A percentile compares a stretch with the other conserved stretches of the same genome.
Conservation (phyloP, 352 stramenopile genomes). For the Bremia lactucae region DNA sequence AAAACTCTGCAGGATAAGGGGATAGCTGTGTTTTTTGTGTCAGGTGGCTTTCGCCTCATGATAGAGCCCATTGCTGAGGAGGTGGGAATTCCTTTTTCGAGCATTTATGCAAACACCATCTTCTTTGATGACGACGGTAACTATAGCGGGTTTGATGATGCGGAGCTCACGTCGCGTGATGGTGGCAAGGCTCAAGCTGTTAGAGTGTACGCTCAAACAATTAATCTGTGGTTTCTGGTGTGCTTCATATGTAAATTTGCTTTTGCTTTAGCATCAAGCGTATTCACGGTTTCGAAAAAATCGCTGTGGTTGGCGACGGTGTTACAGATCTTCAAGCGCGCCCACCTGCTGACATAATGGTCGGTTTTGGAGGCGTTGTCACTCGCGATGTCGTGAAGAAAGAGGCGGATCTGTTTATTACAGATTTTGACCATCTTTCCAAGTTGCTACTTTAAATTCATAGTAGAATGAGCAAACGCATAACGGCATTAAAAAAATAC, state of each 20-base stretch:
- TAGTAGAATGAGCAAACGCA: neutral
- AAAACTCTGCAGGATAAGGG: slow-evolving; percentile 79
- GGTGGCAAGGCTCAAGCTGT: slow-evolving; percentile 74
- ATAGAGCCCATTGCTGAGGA: slow-evolving; percentile 93
- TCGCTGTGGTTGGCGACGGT: slow-evolving; percentile 98
- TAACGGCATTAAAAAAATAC: no score
- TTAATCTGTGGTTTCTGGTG: neutral
- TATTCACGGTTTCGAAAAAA: slow-evolving; percentile 85
- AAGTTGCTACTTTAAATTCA: slow-evolving; percentile 29
- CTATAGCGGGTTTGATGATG: slow-evolving; percentile 91
- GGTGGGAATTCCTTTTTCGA: slow-evolving; percentile 71
- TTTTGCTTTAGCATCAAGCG: slow-evolving; percentile 71
- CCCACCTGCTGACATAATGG: slow-evolving; percentile 93
- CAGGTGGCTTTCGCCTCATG: slow-evolving; percentile 96
- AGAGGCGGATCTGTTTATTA: slow-evolving; percentile 96
- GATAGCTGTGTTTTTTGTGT: slow-evolving; percentile 96
- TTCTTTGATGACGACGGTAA: slow-evolving; percentile 85
- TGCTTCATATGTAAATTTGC: slow-evolving; percentile 1
- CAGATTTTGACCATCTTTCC: slow-evolving; percentile 89
- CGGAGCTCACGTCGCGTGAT: slow-evolving; percentile 88
- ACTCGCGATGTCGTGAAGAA: slow-evolving; percentile 88
- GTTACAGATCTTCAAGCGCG: slow-evolving; percentile 97
- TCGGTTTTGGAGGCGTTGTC: slow-evolving; percentile 96
- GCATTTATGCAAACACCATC: slow-evolving; percentile 98
- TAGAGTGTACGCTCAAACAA: slow-evolving; percentile 52